Evolutionary conservation across 257 asterid species (phyloP).

Genomic region (Striga asiatica): DNA sequence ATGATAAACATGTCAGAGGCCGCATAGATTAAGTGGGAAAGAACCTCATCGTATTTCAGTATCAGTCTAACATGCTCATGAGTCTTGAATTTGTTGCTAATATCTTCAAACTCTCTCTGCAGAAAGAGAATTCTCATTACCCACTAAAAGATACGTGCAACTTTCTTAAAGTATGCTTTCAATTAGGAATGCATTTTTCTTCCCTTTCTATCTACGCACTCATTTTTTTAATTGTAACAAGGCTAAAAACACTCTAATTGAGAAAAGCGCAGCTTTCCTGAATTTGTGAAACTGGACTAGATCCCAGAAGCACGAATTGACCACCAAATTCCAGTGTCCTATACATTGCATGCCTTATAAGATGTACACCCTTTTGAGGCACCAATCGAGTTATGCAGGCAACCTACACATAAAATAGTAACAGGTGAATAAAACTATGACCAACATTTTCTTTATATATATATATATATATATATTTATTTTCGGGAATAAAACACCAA

Average conservation of each 20-base stretch:
- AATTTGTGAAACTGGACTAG: conserved; percentile 89
- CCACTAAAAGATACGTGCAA: too few species aligned
- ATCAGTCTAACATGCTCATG: conserved; percentile 68
- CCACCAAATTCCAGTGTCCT: conserved; percentile 88
- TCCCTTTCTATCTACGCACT: neutral
- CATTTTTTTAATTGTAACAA: neutral
- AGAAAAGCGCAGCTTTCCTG: conserved; percentile 45
- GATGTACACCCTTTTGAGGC: conserved; percentile 97
- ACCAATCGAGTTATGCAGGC: conserved; percentile 96
- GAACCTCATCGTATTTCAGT: conserved; percentile 85
- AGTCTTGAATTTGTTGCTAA: conserved; percentile 43
- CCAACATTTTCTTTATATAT: neutral
- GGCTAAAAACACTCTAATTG: conserved; percentile 1
- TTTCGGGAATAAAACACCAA: neutral
- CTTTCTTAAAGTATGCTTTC: too few species aligned
- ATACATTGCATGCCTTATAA: conserved; percentile 85
- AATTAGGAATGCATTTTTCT: neutral
- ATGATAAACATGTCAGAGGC: conserved; percentile 89
- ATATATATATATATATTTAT: too few species aligned
- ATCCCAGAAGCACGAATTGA: conserved; percentile 92
- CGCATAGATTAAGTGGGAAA: conserved; percentile 77
- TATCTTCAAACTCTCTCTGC: conserved; percentile 91
- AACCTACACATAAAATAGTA: conserved; percentile 37
- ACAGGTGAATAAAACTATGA: neutral
- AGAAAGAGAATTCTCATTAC: conserved; percentile 10